Evolutionary conservation across 2,329 filamentous ascomycete genomes (phyloP), one percentile per base, ranked within the genome.

Genomic region (Fusarium sp.): DNA sequence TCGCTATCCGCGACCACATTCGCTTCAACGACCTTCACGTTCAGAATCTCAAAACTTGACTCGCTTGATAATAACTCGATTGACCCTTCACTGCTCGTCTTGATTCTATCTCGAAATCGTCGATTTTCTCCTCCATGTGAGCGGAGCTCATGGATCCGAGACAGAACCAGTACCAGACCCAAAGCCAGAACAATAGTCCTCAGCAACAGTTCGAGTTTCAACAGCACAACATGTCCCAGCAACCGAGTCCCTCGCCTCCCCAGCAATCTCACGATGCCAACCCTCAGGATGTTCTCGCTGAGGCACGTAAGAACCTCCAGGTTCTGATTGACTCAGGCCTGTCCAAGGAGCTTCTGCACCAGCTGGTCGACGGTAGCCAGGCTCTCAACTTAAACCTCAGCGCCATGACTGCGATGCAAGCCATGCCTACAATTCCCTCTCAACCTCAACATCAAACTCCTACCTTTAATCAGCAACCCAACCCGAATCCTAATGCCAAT

Each of bases 301-400:
- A 84, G 73, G 82, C 82, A 44, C 76, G 82, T 45, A 81, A 82
- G 72, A 83, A 83, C 59, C 78, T 84, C 8, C 81, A 84, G 75
- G 79, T 79, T 45, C 74, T 84, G 67, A 84, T 84, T 67, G 82
- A 83, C 63, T 82, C 81, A 17, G 82, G 82, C 44, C 71, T 84
- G 11, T 83, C 82, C 52, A 81, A 79, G 70, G 82, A 83, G 58
- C 72, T 80, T 40, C 77, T 81, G 28, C 80, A 81, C 59, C 80
- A 81, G 74, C 80, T 78, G 76, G 79, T 81, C 56, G 80, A 81
- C 56, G 76, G 78, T 51, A 78, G 77, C 69, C 77, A 78, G 65
- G 76, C 78, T 69, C 79, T 76, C 52, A 76, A 58, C 28, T 75
- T 75, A 42, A 63, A 39, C 26, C 52, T 70, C 43, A 50, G 33